Conservation (phyloP, 176 grass and related monocot genomes). For the Aegilops bicornis region DNA sequence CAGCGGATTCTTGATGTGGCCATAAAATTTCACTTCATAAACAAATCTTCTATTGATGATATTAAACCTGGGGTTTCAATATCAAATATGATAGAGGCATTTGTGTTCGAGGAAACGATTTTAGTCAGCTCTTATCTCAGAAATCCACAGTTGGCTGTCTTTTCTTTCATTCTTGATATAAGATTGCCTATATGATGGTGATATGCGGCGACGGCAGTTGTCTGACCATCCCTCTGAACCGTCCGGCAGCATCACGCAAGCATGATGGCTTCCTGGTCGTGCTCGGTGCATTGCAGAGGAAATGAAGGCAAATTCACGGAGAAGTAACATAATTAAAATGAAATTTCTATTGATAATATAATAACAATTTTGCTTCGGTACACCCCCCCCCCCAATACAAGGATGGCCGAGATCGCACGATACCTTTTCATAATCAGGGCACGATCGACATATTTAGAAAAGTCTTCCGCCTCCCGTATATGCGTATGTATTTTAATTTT, state of each 20-base stretch:
- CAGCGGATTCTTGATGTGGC: too few relatives aligned
- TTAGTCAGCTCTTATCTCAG: neutral
- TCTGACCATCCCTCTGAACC: neutral
- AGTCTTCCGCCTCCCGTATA: too few relatives aligned
- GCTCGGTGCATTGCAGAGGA: neutral
- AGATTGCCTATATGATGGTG: neutral
- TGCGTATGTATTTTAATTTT: too few relatives aligned
- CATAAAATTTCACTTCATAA: too few relatives aligned
- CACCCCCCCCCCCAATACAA: too few relatives aligned
- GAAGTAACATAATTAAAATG: neutral
- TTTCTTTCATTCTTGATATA: neutral
- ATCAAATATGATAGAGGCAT: neutral
- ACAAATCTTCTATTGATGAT: too few relatives aligned
- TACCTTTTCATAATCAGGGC: too few relatives aligned
- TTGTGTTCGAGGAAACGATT: neutral
- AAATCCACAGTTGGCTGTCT: neutral
- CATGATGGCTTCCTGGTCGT: conserved; percentile 11
- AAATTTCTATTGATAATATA: too few relatives aligned
- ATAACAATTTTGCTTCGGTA: too few relatives aligned
- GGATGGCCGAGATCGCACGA: too few relatives aligned
- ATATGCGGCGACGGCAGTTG: neutral
- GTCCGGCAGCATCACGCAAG: conserved; percentile 23
- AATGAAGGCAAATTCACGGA: neutral
- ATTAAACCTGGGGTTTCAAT: neutral
- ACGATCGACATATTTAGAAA: too few relatives aligned